These are phyloP conservation scores for Elsinoe necatrix DNA, from an alignment of 2,329 filamentous ascomycete species.

Conservation along the genomic window DNA sequence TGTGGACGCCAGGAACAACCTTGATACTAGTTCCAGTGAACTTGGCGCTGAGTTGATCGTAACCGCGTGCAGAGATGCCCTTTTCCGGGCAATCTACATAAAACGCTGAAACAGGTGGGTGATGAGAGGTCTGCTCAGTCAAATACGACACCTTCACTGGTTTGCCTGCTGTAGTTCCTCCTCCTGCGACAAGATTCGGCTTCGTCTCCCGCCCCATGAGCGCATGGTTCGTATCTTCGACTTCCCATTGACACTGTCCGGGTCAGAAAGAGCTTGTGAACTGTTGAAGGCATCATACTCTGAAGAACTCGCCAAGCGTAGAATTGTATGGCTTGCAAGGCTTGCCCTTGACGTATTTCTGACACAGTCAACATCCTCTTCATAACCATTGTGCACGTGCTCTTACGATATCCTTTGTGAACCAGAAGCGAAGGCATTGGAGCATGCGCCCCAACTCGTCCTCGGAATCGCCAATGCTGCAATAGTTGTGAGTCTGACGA, in stretches of 20 bases:
- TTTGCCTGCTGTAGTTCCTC: conserved; percentile 29
- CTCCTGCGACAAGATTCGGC: conserved; percentile 22
- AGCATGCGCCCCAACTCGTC: conserved; percentile 90
- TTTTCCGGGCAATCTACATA: conserved; percentile 87
- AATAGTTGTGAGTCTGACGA: background rate
- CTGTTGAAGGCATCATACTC: conserved; percentile 46
- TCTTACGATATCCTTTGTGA: conserved; percentile 80
- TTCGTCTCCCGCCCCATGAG: conserved; percentile 33
- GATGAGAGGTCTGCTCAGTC: conserved; percentile 95
- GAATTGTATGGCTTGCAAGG: conserved; percentile 99
- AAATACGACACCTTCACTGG: conserved; percentile 80
- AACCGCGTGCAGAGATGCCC: conserved; percentile 78
- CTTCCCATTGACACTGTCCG: conserved; percentile 82
- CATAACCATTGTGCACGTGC: background rate
- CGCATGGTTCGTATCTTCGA: conserved; percentile 65
- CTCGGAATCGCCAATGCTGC: conserved; percentile 75
- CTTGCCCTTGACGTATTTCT: conserved; percentile 97
- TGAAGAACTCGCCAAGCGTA: conserved; percentile 92
- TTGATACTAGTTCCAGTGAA: conserved; percentile 94
- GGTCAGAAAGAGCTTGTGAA: conserved; percentile 13
- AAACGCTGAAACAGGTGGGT: conserved; percentile 94
- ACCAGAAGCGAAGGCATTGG: conserved; percentile 92
- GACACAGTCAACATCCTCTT: conserved; percentile 21
- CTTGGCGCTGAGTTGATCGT: conserved; percentile 93
- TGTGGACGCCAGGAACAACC: conserved; percentile 84